Percentiles rank a stretch among this genome's conserved stretches.
Evolutionary conservation across 306 rosid species (phyloP).

Genomic region (Vachellia collinsii): DNA sequence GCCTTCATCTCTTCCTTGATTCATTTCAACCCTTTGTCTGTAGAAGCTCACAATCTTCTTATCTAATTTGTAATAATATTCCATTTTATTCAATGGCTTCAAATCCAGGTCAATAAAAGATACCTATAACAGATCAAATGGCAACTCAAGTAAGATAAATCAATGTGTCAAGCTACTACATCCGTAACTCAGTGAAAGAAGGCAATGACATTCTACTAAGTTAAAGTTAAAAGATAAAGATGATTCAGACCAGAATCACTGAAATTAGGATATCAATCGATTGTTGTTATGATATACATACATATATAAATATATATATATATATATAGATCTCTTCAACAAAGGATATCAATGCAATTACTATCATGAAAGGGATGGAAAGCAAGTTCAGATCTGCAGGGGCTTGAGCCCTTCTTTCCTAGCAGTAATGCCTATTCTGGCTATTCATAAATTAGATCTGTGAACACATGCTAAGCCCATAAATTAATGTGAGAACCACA

Average conservation of each 20-base stretch:
- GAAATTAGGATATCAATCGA: constrained; percentile 8
- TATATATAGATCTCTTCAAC: neutral
- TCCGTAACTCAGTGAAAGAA: constrained; percentile 13
- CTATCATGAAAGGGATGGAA: constrained; percentile 14
- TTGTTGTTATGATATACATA: neutral
- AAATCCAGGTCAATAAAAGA: constrained; percentile 88
- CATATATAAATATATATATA: too few relatives aligned
- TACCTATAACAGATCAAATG: constrained; percentile 53
- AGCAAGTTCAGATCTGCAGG: neutral
- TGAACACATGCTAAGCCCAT: constrained; percentile 19
- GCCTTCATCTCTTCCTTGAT: constrained; percentile 49
- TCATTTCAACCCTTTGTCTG: constrained; percentile 55
- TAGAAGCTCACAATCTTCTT: constrained; percentile 83
- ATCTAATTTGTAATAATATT: constrained; percentile 83
- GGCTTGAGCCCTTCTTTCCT: neutral
- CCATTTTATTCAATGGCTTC: constrained; percentile 83
- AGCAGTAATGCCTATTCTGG: neutral
- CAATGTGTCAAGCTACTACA: constrained; percentile 30
- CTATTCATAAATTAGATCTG: neutral
- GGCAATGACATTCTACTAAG: neutral
- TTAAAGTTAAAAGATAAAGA: neutral
- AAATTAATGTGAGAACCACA: constrained; percentile 27
- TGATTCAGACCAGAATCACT: constrained; percentile 23
- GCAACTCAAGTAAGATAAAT: constrained; percentile 37
- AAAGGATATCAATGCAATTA: neutral